phyloP scores from a whole-genome alignment of 768 basidiomycete species.

The Pleurotus giganteus region DNA sequence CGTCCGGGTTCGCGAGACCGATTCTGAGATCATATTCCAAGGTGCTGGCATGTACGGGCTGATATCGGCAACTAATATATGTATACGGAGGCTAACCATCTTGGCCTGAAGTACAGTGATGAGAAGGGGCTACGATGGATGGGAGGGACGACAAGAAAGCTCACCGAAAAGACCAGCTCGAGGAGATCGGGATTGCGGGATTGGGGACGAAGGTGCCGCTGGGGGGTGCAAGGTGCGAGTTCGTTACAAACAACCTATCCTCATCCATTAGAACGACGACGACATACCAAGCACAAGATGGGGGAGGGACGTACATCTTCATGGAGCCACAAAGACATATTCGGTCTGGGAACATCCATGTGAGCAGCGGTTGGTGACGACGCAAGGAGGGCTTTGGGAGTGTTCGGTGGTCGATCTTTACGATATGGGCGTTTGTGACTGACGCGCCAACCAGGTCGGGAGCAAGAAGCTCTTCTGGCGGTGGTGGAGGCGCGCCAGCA shows the following conservation, averaged over 20 bases:
- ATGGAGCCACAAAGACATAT: conserved; percentile 78
- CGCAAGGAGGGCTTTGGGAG: conserved; percentile 34
- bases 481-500: conserved; percentile 40
- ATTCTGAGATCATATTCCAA: too few relatives aligned
- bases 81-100: too few relatives aligned
- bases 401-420: conserved; percentile 43
- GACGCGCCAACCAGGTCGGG: conserved; percentile 72
- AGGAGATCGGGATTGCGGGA: conserved; percentile 45
- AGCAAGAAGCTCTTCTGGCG: conserved; percentile 44
- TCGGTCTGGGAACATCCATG: conserved; percentile 45
- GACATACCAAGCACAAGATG: background rate
- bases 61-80: too few relatives aligned
- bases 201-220: conserved; percentile 30
- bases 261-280: background rate
- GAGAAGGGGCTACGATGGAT: conserved; percentile 14
- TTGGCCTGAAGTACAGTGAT: too few relatives aligned
- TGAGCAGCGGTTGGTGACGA: conserved; percentile 44
- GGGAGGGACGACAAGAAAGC: too few relatives aligned
- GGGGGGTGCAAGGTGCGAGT: conserved; percentile 50
- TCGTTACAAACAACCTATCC: conserved; percentile 40
- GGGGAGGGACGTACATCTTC: conserved; percentile 60
- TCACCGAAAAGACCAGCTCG: conserved; percentile 69
- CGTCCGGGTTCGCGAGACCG: too few relatives aligned
- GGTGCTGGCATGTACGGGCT: too few relatives aligned
- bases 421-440: conserved; percentile 65